Percentiles rank a stretch among this genome's conserved stretches.
Evolutionary conservation across 768 basidiomycete genomes (phyloP).

Genomic region (Multifurca ochricompacta): DNA sequence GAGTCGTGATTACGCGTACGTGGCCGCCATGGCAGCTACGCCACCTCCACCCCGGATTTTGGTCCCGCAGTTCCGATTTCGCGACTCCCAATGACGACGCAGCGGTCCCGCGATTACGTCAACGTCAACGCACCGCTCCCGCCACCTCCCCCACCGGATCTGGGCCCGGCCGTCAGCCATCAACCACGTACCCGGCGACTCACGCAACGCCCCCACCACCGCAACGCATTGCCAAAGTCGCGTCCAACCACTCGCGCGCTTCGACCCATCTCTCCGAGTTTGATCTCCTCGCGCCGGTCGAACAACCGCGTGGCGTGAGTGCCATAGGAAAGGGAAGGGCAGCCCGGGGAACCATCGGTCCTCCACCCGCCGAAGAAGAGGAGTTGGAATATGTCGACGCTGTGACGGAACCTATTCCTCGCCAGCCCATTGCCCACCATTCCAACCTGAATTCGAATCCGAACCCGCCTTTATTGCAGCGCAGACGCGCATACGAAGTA

Average conservation of each 20-base stretch:
- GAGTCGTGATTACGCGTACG: conserved; percentile 1
- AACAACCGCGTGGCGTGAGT: background rate
- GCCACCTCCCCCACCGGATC: conserved; percentile 1
- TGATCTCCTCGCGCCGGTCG: conserved; percentile 18
- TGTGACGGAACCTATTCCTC: background rate
- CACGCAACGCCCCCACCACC: conserved; percentile 4
- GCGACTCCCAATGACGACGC: background rate
- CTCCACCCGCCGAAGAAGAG: conserved; percentile 11
- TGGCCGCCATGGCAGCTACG: no score
- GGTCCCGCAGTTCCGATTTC: background rate
- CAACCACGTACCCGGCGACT: background rate
- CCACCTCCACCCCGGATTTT: conserved; percentile 8
- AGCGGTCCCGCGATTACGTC: background rate
- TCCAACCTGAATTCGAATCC: no score
- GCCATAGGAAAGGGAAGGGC: no score
- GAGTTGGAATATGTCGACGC: conserved; percentile 16
- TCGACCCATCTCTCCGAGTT: conserved; percentile 21
- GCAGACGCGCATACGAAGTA: background rate
- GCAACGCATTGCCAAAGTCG: conserved; percentile 7
- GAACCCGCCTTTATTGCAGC: background rate
- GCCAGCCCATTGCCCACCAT: conserved; percentile 6
- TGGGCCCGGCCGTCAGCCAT: background rate
- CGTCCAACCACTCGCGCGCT: conserved; percentile 13
- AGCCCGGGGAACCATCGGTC: conserved; percentile 6
- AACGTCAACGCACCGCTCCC: background rate